Base-by-base conservation (phyloP, 2,329 filamentous ascomycete species). In the Sporothrix inflata region DNA sequence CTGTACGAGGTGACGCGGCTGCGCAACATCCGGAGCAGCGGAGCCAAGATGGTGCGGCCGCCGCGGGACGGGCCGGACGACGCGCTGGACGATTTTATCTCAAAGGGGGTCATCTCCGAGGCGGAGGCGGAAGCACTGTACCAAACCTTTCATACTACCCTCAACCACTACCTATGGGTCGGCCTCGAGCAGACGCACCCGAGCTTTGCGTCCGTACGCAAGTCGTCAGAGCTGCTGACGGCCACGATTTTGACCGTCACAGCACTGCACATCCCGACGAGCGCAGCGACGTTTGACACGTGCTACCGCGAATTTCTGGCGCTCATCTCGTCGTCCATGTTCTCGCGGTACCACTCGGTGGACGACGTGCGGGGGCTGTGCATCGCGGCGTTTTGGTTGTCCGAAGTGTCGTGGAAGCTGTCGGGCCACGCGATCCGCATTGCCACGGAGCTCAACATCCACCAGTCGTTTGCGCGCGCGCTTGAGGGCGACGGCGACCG, bases 301-400 rank as follows among this genome's bases (percentile, higher is more conserved):
- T 55, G 53, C 53, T 55, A 55, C 24, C 53, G 53, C 1, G 53
- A 55, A 11, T 55, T 55, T 16, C 16, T 55, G 53, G 27, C 53
- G 4, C 21, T 55, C 9, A 55, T 55, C 24, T 55, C 53, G 24
- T 55, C 53, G 3, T 16, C 11, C 24, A 55, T 55, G 53, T 55
- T 55, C 53, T 55, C 53, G 4, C 24, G 53, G 12, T 55, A 55
- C 14, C 53, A 55, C 24, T 55, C 53, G 1, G 53, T 55, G 1
- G 53, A 55, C 24, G 53, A 55, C 21, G 53, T 55, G 3, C 53
- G 69, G 57, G n/a, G 30, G 0, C 83, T 91, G 7, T 89, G 87
- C 74, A 86, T 90, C 24, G 88, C 86, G 0, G 87, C 88, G 0
- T 91, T 90, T 76, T 90, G 88, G 88, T 80, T 90, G 2, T 86